Percentiles rank a stretch among this genome's conserved stretches.
Conservation (phyloP, 148 eudicot genomes). For the Mesembryanthemum crystallinum region DNA sequence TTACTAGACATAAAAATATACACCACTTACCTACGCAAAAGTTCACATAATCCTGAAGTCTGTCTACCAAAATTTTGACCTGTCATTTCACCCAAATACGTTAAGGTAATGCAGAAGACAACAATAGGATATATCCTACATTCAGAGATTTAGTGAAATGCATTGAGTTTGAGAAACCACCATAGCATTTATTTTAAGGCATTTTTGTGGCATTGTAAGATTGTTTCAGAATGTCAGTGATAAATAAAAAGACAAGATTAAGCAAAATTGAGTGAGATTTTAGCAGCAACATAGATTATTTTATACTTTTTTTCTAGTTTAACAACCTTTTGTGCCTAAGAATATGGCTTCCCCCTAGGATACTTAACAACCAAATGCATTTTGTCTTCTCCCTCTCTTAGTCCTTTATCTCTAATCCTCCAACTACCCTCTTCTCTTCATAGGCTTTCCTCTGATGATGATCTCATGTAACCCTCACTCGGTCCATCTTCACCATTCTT, state of each 20-base stretch:
- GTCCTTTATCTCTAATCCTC: neutral
- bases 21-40: conserved; percentile 65
- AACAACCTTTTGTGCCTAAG: neutral
- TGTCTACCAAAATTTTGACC: conserved; percentile 57
- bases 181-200: neutral
- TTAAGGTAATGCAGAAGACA: neutral
- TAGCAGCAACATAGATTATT: neutral
- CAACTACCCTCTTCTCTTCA: neutral
- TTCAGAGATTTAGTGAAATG: neutral
- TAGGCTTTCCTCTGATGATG: neutral
- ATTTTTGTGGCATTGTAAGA: neutral
- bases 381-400: no score
- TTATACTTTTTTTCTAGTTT: neutral
- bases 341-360: neutral
- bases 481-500: neutral
- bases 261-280: neutral
- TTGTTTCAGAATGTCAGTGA: neutral
- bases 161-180: neutral
- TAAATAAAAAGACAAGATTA: neutral
- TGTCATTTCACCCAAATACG: conserved; percentile 28
- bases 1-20: neutral
- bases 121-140: neutral
- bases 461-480: neutral
- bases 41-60: conserved; percentile 53
- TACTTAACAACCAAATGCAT: neutral